These are phyloP conservation scores for Mortierella sp. DNA, from an alignment of 371 early-diverging fungal species.

Conservation along the genomic window DNA sequence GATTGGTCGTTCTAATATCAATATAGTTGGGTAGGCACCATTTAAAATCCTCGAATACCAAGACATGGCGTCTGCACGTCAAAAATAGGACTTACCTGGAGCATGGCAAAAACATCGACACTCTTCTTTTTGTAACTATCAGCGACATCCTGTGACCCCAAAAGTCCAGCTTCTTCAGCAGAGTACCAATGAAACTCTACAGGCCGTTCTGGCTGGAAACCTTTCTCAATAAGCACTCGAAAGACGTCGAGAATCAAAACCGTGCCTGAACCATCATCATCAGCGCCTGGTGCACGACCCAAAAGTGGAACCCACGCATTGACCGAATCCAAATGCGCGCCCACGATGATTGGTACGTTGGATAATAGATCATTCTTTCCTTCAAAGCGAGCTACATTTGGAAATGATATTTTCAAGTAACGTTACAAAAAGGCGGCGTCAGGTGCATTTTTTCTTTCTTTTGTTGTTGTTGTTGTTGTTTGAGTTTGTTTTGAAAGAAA, in stretches of 20 bases:
- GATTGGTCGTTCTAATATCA: conserved; percentile 77
- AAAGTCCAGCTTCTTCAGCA: conserved; percentile 89
- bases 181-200: conserved; percentile 98
- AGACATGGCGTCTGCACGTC: not conserved
- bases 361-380: conserved; percentile 63
- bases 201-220: conserved; percentile 82
- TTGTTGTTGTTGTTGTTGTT: not conserved
- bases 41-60: not conserved
- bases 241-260: conserved; percentile 91
- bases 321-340: conserved; percentile 94
- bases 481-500: not conserved
- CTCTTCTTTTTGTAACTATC: conserved; percentile 69
- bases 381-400: conserved; percentile 69
- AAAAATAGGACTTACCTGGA: conserved; percentile 63
- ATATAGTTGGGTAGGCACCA: not conserved
- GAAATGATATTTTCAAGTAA: not conserved
- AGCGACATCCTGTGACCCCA: conserved; percentile 93
- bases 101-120: conserved; percentile 79
- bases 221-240: conserved; percentile 74
- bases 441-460: not conserved
- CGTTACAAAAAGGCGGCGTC: too few relatives aligned
- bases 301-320: conserved; percentile 87
- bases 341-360: conserved; percentile 82
- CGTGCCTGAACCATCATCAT: conserved; percentile 94
- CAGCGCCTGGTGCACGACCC: conserved; percentile 70